Percentiles rank a stretch among this genome's conserved stretches.
Evolutionary conservation across 306 rosid genomes (phyloP).

Genomic region (Pterocarpus santalinus): DNA sequence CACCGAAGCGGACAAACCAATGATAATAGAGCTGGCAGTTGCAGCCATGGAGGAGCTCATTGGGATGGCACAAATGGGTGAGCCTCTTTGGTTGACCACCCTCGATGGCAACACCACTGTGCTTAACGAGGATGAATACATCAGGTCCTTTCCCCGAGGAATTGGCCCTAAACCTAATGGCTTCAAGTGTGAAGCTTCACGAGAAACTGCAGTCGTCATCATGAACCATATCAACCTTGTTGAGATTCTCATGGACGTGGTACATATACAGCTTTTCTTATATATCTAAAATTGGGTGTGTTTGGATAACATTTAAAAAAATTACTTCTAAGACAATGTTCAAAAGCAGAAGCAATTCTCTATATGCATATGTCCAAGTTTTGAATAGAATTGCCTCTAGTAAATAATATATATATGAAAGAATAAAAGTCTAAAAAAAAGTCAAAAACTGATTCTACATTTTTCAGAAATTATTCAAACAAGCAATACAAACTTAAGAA

Average conservation of each 20-base stretch:
- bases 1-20: conserved; percentile 81
- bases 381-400: no score
- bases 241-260: conserved; percentile 97
- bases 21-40: conserved; percentile 92
- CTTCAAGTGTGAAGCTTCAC: conserved; percentile 84
- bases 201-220: conserved; percentile 87
- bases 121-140: conserved; percentile 86
- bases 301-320: no score
- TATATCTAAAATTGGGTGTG: background rate
- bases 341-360: no score
- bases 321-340: no score
- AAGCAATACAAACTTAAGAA: no score
- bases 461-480: no score
- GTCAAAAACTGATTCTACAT: no score
- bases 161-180: conserved; percentile 83
- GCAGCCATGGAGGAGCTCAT: conserved; percentile 94
- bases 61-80: conserved; percentile 92
- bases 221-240: conserved; percentile 93
- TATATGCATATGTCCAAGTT: no score
- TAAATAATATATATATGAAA: no score
- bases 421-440: no score
- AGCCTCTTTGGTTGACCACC: conserved; percentile 87
- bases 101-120: conserved; percentile 67
- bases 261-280: conserved; percentile 22
- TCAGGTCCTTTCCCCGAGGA: conserved; percentile 82